Base-by-base conservation (phyloP, 1,284 basidiomycete species). In the Ustilago tritici region DNA sequence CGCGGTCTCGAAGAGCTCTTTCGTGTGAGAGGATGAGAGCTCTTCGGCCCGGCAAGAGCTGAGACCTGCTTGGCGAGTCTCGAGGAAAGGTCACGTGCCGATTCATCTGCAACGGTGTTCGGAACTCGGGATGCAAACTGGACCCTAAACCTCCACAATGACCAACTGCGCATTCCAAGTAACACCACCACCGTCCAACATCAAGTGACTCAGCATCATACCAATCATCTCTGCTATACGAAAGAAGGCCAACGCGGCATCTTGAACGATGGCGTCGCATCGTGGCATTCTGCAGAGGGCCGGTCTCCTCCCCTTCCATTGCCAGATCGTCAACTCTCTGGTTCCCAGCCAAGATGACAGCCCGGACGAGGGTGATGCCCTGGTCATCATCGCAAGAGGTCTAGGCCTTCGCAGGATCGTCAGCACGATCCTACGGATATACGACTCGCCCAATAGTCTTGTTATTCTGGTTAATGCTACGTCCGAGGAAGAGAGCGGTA, bases 401-500 rank as follows among this genome's bases (percentile, higher is more conserved):
- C 67, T 86, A 2, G 84, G 84, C 12, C 70, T 86, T 23, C 77
- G 84, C 23, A 60, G 82, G 15, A 76, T 85, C 47, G 71, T 85
- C 23, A 77, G 82, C 32, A 81, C 80, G 0, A 58, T 86, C 11
- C 64, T 86, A n/a, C 76, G 95, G 87, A 93, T 96, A 47, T 98
- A 97, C 85, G 93, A 95, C 86, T 90, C 92, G n/a, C 91, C 93
- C 23, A 90, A 91, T 70, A 95, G 91, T 81, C 89, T 97, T 6
- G 90, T 98, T 50, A 88, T 98, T 4, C 67, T 86, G 19, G 92
- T 98, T 63, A 96, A 97, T 86, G 95, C 95, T 0, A 90, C 87
- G 0, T 89, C 91, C 3, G 93, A 95, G 72, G 96, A 98, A 84
- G 95, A 97, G 83, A 89, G 91, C 0, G 94, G 92, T 1, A 93